Evolutionary conservation across 2,329 filamentous ascomycete species (phyloP), one percentile per base, ranked within the genome.

Genomic region (Trematosphaeria pertusa): DNA sequence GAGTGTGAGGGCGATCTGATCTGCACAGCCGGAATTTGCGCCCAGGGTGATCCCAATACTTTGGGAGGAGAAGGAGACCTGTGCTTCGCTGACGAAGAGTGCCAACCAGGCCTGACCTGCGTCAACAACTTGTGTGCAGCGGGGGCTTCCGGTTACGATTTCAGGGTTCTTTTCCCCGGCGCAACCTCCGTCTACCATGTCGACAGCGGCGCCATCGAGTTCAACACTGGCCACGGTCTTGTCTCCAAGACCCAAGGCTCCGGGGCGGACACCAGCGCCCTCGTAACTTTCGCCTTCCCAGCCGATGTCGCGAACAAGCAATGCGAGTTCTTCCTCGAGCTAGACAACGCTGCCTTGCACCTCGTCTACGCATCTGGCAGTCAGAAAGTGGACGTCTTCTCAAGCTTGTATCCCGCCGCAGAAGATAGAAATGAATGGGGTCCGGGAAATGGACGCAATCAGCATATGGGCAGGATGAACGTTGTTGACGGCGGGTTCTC

Each of bases 141-240:
- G 24, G 24, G 12, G 12, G 24, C 8, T 8, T 7, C 12, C 8
- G 24, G 24, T 12, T 12, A 7, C 24, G 12, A 7, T 8, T 8
- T 12, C 12, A 37, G 7, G 7, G 18, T 14, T n/a, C 8, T 37
- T 7, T 7, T 7, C 18, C 34, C 34, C 12, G 34, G 20, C 18
- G 10, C 11, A 5, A 39, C 26, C 36, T 39, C 36, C 15, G 14
- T 37, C 34, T 37, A 37, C 18, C 14, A 18, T 20, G 34, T 37
- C 34, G 20, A 37, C 18, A 37, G 8, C 34, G 34, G 34, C 34
- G 14, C 34, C 10, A 37, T 37, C 34, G 14, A 37, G n/a, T 37
- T 17, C 17, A 10, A 37, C 34, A 37, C 34, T 6, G 19, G 9
- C 11, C 18, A 20, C 34, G 34, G 34, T 18, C 34, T 37, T 5